These are phyloP conservation scores for Dipteronia sinensis DNA, from an alignment of 345 rosid species.

Conservation along the genomic window DNA sequence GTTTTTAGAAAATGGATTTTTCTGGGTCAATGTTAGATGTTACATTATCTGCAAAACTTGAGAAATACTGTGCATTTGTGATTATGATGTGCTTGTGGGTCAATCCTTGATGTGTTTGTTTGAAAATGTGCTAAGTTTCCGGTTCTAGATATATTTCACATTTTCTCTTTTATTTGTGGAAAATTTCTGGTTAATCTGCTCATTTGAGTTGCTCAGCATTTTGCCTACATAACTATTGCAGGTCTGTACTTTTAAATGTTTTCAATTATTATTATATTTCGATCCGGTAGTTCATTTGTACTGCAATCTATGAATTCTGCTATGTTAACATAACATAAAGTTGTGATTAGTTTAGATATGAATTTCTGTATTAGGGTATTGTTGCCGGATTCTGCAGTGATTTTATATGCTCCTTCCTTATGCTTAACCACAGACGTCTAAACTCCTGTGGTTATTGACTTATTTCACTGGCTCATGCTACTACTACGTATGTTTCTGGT, in stretches of 20 bases:
- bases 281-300: neutral
- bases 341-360: neutral
- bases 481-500: neutral
- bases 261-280: neutral
- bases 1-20: slow-evolving; percentile 1
- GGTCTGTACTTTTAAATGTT: neutral
- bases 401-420: neutral
- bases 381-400: neutral
- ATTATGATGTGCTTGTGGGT: neutral
- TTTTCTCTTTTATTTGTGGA: neutral
- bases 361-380: neutral
- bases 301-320: neutral
- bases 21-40: neutral
- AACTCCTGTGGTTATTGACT: neutral
- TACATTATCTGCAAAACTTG: neutral
- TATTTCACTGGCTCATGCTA: neutral
- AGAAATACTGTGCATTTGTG: neutral
- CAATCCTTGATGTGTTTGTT: neutral
- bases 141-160: neutral
- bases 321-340: too few species aligned
- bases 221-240: neutral
- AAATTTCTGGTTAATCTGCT: slow-evolving; percentile 8
- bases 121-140: neutral
- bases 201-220: neutral
- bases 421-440: neutral